Conservation (phyloP, 108 stramenopile genomes). For the Tribonema minus region DNA sequence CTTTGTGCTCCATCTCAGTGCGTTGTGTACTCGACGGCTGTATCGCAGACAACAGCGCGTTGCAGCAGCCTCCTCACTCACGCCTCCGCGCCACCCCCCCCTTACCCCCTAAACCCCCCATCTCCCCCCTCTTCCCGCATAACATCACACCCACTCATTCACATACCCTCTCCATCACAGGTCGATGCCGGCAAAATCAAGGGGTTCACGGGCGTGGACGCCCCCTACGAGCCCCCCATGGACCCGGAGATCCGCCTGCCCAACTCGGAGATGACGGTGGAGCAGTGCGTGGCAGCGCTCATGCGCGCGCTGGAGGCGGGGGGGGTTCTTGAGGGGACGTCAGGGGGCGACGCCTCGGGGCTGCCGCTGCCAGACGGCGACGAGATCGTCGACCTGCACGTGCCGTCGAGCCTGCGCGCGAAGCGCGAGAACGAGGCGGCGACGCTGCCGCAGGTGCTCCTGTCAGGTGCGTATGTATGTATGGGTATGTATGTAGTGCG, state of each 20-base stretch:
- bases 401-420: constrained; percentile 52
- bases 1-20: too few relatives aligned
- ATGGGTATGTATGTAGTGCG: too few relatives aligned
- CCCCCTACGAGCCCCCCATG: constrained; percentile 92
- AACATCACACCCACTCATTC: too few relatives aligned
- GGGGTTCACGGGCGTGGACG: constrained; percentile 97
- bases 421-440: constrained; percentile 67
- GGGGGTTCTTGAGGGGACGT: constrained; percentile 85
- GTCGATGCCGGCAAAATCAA: constrained; percentile 84
- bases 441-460: constrained; percentile 84
- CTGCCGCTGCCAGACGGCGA: constrained; percentile 97
- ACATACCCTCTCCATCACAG: too few relatives aligned
- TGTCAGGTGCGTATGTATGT: too few relatives aligned
- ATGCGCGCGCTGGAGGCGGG: constrained; percentile 76
- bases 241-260: constrained; percentile 76
- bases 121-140: too few relatives aligned
- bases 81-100: too few relatives aligned
- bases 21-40: too few relatives aligned
- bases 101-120: too few relatives aligned
- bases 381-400: constrained; percentile 82
- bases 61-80: too few relatives aligned
- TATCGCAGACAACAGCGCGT: too few relatives aligned
- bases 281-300: constrained; percentile 80
- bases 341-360: constrained; percentile 70
- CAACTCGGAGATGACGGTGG: constrained; percentile 82